Conservation (phyloP, 1,139 yeast species). For the Candida freyschussii region DNA sequence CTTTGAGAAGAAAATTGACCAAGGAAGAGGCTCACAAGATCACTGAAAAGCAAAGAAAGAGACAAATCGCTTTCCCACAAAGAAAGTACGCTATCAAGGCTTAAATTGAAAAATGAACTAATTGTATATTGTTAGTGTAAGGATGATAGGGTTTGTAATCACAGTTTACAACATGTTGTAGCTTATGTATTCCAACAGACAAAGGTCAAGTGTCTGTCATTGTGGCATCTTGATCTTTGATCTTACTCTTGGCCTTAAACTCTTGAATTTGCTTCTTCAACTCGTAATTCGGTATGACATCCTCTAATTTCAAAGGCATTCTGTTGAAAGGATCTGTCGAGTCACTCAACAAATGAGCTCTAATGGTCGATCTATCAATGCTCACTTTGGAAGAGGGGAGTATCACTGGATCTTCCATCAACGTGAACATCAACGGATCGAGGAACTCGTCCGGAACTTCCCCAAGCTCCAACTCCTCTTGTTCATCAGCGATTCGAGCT, state of each 20-base stretch:
- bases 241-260: conserved; percentile 27
- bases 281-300: conserved; percentile 72
- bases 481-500: conserved; percentile 60
- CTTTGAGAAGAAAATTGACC: conserved; percentile 96
- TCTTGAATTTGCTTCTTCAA: conserved; percentile 56
- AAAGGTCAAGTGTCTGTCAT: conserved; percentile 24
- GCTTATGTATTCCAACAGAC: too few species aligned
- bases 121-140: conserved; percentile 16
- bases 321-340: conserved; percentile 97
- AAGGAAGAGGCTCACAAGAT: conserved; percentile 74
- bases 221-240: conserved; percentile 9
- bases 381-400: conserved; percentile 81
- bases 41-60: conserved; percentile 91
- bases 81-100: conserved; percentile 99
- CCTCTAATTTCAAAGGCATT: conserved; percentile 83
- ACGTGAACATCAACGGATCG: conserved; percentile 92
- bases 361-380: conserved; percentile 87
- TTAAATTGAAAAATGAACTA: conserved; percentile 39
- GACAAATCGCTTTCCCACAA: conserved; percentile 93
- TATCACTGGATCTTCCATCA: conserved; percentile 94
- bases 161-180: conserved; percentile 1
- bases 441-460: conserved; percentile 95
- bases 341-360: conserved; percentile 89
- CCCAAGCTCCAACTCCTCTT: conserved; percentile 82
- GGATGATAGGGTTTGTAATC: conserved; percentile 22